Base-by-base conservation (phyloP, 2,329 filamentous ascomycete species). In the Rutstroemia sp. region DNA sequence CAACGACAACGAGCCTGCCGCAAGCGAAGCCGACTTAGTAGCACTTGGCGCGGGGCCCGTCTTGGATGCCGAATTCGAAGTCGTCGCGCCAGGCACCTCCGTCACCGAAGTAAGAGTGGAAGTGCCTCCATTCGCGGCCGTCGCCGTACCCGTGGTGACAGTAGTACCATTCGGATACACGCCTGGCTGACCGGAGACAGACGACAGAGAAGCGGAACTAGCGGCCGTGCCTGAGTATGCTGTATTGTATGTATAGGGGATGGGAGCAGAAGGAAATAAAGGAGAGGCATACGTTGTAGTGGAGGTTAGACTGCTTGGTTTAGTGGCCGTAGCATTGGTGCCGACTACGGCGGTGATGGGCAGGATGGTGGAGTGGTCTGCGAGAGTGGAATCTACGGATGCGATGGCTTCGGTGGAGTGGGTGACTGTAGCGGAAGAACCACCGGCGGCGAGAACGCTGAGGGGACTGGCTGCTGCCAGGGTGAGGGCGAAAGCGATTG, bases 361-460 rank as follows among this genome's bases (percentile, higher is more conserved):
- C 12, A 21, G 12, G 19, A 44, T 25, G 2, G 19, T 41, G 34
- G 25, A 18, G 6, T 19, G 18, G 8, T 30, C 39, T n/a, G 46
- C 25, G 38, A 45, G 42, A 14, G 52, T 34, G 4, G 46, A 34
- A 41, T 12, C 21, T 2, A 30, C 7, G 23, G 19, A 25, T 10
- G 16, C 10, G 10, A 34, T 48, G 5, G n/a, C 10, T 10, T 21
- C 14, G 44, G 34, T 49, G 19, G 34, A 12, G 42, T 42, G 30
- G 30, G 52, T 42, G 18, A 12, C 12, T 19, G 52, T 41, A 21
- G 52, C 45, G 19, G 45, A 18, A 6, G 45, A 42, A 34, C n/a
- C 52, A 23, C 45, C 45, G n/a, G 45, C 37, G 38, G 53, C 46
- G 18, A 55, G 53, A 37, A 44, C 53, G 48, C 44, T 30, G 49